A percentile compares a stretch with the other conserved stretches of the same genome.
Evolutionary conservation across 2,329 filamentous ascomycete genomes (phyloP).

Genomic region (Pseudopyrenochaeta lycopersici): DNA sequence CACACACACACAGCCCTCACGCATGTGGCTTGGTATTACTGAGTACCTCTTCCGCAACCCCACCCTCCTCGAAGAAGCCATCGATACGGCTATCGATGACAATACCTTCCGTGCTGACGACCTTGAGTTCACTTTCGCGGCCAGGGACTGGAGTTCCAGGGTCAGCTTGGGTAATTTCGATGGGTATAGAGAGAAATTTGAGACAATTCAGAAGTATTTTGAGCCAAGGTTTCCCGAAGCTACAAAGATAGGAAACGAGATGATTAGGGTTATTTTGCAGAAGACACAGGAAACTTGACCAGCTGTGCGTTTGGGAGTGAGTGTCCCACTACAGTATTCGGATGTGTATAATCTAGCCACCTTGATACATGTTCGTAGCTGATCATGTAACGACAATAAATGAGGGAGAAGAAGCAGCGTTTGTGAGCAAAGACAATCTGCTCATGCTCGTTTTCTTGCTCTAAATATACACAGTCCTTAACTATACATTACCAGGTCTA

Average conservation of each 20-base stretch:
- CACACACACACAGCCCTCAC: constrained; percentile 71
- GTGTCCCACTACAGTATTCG: too few species aligned
- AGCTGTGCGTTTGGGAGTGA: background rate
- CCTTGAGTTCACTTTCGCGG: constrained; percentile 96
- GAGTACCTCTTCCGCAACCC: constrained; percentile 92
- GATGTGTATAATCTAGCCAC: too few species aligned
- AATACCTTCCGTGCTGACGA: constrained; percentile 94
- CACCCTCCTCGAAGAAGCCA: constrained; percentile 80
- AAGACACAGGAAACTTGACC: constrained; percentile 61
- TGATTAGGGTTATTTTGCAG: constrained; percentile 95
- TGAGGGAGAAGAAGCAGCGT: too few species aligned
- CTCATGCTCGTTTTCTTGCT: too few species aligned
- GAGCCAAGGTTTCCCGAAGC: constrained; percentile 89
- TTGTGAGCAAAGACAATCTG: too few species aligned
- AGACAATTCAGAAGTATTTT: constrained; percentile 90
- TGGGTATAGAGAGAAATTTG: constrained; percentile 89
- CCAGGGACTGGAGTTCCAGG: constrained; percentile 93
- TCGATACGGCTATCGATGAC: constrained; percentile 87
- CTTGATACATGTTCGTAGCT: too few species aligned
- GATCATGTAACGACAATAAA: too few species aligned
- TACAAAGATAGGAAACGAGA: constrained; percentile 87
- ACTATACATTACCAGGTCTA: too few species aligned
- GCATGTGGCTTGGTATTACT: constrained; percentile 95
- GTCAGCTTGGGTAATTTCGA: constrained; percentile 92
- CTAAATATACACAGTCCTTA: too few species aligned